Evolutionary conservation across 371 early-diverging fungal species (phyloP), one percentile per base, ranked within the genome.

Genomic region (Syncephalis plumigaleata): DNA sequence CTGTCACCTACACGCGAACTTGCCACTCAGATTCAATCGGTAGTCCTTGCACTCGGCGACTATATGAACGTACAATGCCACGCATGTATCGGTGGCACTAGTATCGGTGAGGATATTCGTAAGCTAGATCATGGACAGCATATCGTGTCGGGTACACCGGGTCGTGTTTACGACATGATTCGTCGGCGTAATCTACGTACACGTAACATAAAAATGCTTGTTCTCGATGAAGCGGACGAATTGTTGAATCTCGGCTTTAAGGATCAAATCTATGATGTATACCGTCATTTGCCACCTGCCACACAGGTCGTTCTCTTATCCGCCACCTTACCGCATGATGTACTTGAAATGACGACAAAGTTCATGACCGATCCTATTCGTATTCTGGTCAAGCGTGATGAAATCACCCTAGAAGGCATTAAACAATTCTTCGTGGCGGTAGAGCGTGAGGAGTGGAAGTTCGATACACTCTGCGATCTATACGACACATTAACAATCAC

Each of bases 201-300:
- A 21, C 71, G 78, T 37, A 59, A 87, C 46, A 88, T 99, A 59
- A 94, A 92, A 66, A 81, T 99, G 76, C 79, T 99, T 49, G 79
- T 98, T 46, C 76, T 99, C 31, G 99, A 99, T 59, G 99, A 99
- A 68, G 99, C 99, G 11, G 99, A 99, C 66, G 98, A 98, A 61
- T 79, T 99, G 79, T 76, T 99, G 50, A 87, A 87, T 57, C 69
- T 74, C 44, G 99, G 98, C 17, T 99, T 99, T 79, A 92, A 90
- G 69, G 98, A 98, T 54, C 91, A 96, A 61, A 97, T 99, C 58
- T 93, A 98, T 61, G 84, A 92, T 48, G 89, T 99, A 36, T 99
- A 91, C 73, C 82, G 80, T 63, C 75, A 77, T 55, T 69, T 98
- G 46, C 96, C 96, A 37, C 80, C 91, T 25, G 70, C 69, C 51